phyloP scores from a whole-genome alignment of 1,139 yeast species.

The Yarrowia galli region DNA sequence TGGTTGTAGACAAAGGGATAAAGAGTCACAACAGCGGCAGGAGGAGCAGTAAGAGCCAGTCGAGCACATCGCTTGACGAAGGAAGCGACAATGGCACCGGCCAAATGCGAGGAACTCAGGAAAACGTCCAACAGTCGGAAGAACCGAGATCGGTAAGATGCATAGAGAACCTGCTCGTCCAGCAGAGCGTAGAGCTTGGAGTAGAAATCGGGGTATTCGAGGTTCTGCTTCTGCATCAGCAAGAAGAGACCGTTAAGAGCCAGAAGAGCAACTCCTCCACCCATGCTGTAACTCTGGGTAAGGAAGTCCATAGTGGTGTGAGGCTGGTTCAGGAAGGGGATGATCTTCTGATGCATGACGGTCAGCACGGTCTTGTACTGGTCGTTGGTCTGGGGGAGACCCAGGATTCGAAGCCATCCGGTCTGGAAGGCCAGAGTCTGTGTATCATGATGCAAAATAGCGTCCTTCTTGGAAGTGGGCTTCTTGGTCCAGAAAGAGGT shows the following conservation, averaged over 20 bases:
- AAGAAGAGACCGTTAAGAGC: constrained; percentile 89
- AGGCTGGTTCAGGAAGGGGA: constrained; percentile 83
- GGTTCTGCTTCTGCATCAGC: constrained; percentile 78
- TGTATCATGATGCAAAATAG: constrained; percentile 54
- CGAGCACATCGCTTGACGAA: constrained; percentile 85
- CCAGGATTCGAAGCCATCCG: constrained; percentile 66
- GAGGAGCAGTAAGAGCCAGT: constrained; percentile 78
- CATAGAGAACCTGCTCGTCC: constrained; percentile 73
- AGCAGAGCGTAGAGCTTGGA: constrained; percentile 80
- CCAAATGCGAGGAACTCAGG: constrained; percentile 84
- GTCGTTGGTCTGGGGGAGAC: constrained; percentile 54
- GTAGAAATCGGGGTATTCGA: constrained; percentile 93
- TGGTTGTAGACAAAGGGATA: constrained; percentile 92
- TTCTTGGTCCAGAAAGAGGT: constrained; percentile 52
- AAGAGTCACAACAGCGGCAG: constrained; percentile 85
- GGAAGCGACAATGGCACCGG: constrained; percentile 84
- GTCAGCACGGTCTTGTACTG: constrained; percentile 76
- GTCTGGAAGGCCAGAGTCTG: constrained; percentile 75
- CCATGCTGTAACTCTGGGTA: constrained; percentile 80
- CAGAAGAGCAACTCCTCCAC: constrained; percentile 74
- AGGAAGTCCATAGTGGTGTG: constrained; percentile 89
- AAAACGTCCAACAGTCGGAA: constrained; percentile 86
- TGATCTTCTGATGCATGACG: constrained; percentile 80
- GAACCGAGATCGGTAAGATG: constrained; percentile 84
- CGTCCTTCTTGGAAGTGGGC: constrained; percentile 62